These are phyloP conservation scores for Acacia crassicarpa DNA, from an alignment of 306 rosid species.

Conservation along the genomic window DNA sequence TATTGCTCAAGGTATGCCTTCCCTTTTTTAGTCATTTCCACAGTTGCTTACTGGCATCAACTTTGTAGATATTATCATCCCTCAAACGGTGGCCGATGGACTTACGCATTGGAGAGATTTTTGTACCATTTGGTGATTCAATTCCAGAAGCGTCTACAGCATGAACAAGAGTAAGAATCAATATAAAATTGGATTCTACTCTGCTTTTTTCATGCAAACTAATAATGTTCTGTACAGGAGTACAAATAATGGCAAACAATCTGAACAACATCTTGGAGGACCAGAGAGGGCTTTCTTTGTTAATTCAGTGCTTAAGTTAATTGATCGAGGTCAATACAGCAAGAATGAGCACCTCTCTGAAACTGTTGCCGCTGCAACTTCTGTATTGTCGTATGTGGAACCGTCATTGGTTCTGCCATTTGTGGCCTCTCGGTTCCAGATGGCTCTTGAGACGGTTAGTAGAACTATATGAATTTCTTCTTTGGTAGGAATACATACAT, in stretches of 20 bases:
- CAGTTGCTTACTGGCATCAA: constrained; percentile 12
- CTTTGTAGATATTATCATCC: constrained; percentile 92
- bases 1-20: not conserved
- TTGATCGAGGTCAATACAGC: constrained; percentile 99
- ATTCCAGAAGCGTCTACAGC: constrained; percentile 86
- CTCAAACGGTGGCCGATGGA: constrained; percentile 99
- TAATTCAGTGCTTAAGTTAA: constrained; percentile 73
- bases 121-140: constrained; percentile 81
- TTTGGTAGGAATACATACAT: constrained; percentile 26
- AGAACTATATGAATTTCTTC: constrained; percentile 31
- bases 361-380: constrained; percentile 95
- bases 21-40: constrained; percentile 29
- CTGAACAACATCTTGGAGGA: constrained; percentile 66
- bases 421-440: constrained; percentile 95
- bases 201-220: constrained; percentile 37
- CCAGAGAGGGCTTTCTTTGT: constrained; percentile 86
- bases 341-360: constrained; percentile 94
- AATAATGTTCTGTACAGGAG: constrained; percentile 59
- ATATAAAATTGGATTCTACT: constrained; percentile 20
- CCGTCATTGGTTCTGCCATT: constrained; percentile 92
- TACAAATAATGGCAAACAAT: constrained; percentile 38
- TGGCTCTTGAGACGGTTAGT: constrained; percentile 99
- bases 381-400: constrained; percentile 90
- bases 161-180: constrained; percentile 76
- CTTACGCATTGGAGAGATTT: constrained; percentile 81